A percentile compares a stretch with the other conserved stretches of the same genome.
These are phyloP conservation scores for Solanum commersonii DNA, from an alignment of 257 asterid species.

Conservation along the genomic window DNA sequence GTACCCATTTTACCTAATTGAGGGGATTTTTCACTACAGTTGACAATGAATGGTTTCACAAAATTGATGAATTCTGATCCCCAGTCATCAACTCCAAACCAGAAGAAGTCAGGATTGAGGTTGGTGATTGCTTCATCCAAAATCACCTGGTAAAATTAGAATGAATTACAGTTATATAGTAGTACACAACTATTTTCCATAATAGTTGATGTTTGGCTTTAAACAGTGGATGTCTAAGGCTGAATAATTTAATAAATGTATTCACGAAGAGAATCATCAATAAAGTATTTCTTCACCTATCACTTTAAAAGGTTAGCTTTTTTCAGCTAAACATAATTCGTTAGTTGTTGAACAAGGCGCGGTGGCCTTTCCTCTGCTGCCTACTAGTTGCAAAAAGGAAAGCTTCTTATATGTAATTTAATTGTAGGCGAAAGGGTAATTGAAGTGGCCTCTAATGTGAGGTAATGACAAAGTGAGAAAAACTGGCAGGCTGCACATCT, in stretches of 20 bases:
- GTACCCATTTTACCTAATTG: not conserved
- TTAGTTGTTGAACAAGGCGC: not conserved
- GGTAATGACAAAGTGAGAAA: not conserved
- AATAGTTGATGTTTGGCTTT: not conserved
- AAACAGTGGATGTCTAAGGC: not conserved
- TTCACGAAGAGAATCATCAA: not conserved
- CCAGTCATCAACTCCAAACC: constrained; percentile 94
- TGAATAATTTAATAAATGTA: not conserved
- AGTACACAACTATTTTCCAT: not conserved
- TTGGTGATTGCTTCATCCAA: constrained; percentile 77
- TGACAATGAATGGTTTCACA: constrained; percentile 60
- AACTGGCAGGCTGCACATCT: not conserved
- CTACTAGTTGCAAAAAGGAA: not conserved
- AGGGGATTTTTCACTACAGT: constrained; percentile 31
- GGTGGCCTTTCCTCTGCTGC: not conserved
- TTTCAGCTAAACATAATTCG: not conserved
- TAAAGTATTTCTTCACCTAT: not conserved
- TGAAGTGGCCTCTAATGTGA: not conserved
- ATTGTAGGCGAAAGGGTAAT: not conserved
- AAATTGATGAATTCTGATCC: constrained; percentile 51
- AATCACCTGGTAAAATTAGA: constrained; percentile 48
- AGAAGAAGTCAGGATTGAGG: constrained; percentile 77
- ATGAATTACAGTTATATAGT: not conserved
- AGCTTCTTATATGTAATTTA: not conserved
- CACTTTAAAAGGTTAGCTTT: not conserved